A percentile compares a stretch with the other conserved stretches of the same genome.
Conservation (phyloP, 441 rosid species). For the Capsella rubella region DNA sequence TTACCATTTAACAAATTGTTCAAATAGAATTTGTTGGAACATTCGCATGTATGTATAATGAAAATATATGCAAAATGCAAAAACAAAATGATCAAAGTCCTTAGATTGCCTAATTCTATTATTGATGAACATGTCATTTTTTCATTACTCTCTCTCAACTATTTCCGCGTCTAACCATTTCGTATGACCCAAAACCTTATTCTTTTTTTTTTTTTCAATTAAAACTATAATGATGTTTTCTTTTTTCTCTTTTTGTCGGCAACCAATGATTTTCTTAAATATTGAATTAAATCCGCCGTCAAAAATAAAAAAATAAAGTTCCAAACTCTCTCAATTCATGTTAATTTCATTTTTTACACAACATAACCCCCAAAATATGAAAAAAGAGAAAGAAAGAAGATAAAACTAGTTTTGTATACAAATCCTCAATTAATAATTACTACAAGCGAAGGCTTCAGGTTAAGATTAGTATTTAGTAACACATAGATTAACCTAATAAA, state of each 20-base stretch:
- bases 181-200: conserved; percentile 9
- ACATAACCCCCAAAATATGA: too few relatives aligned
- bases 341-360: too few relatives aligned
- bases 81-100: conserved; percentile 28
- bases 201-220: background rate
- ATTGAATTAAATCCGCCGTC: background rate
- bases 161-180: conserved; percentile 32
- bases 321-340: background rate
- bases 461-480: background rate
- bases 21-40: conserved; percentile 30
- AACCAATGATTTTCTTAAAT: background rate
- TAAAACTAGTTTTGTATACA: background rate
- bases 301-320: background rate
- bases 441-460: background rate
- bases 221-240: background rate
- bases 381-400: background rate
- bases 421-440: background rate
- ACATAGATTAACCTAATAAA: background rate
- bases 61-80: background rate
- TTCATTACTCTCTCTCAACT: conserved; percentile 11
- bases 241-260: conserved; percentile 29
- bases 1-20: background rate
- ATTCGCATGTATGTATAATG: background rate
- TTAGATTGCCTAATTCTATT: conserved; percentile 46
- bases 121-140: conserved; percentile 38